Evolutionary conservation across 2,329 filamentous ascomycete genomes (phyloP).

Genomic region (Metarhizium robertsii): DNA sequence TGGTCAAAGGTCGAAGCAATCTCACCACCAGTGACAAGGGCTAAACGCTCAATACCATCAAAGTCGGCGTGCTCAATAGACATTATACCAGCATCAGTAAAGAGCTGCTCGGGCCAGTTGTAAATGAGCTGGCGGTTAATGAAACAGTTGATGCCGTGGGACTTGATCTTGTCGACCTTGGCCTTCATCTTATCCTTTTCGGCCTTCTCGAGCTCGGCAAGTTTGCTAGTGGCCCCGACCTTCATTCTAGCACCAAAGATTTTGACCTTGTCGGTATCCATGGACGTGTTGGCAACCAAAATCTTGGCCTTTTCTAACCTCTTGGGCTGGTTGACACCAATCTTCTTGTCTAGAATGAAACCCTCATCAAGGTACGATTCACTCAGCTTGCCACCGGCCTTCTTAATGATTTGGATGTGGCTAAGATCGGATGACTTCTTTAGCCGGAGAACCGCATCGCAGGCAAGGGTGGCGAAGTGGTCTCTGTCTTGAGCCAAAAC

Average conservation of each 20-base stretch:
- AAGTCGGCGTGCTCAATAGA: conserved; percentile 99
- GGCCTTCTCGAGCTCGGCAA: conserved; percentile 96
- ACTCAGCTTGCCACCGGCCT: conserved; percentile 92
- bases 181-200: conserved; percentile 99
- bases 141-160: conserved; percentile 98
- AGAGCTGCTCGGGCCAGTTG: conserved; percentile 99
- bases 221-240: conserved; percentile 90
- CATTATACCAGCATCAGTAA: conserved; percentile 94
- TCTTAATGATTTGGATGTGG: conserved; percentile 99
- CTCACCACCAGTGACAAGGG: conserved; percentile 91
- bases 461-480: conserved; percentile 82
- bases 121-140: conserved; percentile 99
- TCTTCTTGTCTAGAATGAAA: conserved; percentile 98
- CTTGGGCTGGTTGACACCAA: conserved; percentile 97
- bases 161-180: conserved; percentile 98
- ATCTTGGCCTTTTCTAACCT: conserved; percentile 97
- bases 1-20: conserved; percentile 98
- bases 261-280: conserved; percentile 99
- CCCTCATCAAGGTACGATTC: conserved; percentile 97
- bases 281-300: conserved; percentile 91
- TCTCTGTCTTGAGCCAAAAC: conserved; percentile 89
- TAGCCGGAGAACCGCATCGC: conserved; percentile 83
- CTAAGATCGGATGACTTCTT: conserved; percentile 87
- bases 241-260: conserved; percentile 97
- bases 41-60: conserved; percentile 90